Evolutionary conservation across 352 stramenopile genomes (phyloP).

Genomic region (Phytophthora melonis): DNA sequence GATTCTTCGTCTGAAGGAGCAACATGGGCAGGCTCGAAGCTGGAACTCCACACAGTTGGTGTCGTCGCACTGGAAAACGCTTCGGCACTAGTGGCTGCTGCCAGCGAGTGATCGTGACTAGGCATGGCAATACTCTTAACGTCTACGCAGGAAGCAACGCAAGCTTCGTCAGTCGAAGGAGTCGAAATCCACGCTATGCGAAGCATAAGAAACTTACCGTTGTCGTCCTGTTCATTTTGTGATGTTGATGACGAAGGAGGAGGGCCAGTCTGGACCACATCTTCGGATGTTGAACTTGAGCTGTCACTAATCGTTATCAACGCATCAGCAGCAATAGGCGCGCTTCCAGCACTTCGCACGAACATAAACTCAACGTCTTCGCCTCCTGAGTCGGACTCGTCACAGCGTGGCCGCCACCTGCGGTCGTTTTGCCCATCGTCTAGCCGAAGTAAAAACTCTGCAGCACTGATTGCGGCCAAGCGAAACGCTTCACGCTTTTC

Average conservation of each 20-base stretch:
- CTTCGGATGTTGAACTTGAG: not conserved
- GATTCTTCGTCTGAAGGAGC: not conserved
- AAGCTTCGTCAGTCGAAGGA: not conserved
- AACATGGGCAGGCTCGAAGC: not conserved
- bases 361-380: slow-evolving; percentile 22
- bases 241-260: not conserved
- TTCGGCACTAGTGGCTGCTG: not conserved
- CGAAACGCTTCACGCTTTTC: slow-evolving; percentile 54
- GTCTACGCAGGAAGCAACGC: not conserved
- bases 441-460: slow-evolving; percentile 45
- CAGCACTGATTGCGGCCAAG: slow-evolving; percentile 40
- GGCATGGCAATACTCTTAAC: not conserved
- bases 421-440: slow-evolving; percentile 24
- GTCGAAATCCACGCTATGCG: not conserved
- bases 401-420: slow-evolving; percentile 8
- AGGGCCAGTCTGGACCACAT: not conserved
- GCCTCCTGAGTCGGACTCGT: slow-evolving; percentile 7
- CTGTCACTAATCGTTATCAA: slow-evolving; percentile 4
- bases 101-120: not conserved
- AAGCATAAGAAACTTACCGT: slow-evolving; percentile 4
- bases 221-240: not conserved
- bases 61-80: not conserved
- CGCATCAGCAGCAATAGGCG: slow-evolving; percentile 5
- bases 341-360: slow-evolving; percentile 6
- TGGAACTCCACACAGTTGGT: not conserved